Conservation (phyloP, 2,329 filamentous ascomycete species). For the Pseudogymnoascus sp. region DNA sequence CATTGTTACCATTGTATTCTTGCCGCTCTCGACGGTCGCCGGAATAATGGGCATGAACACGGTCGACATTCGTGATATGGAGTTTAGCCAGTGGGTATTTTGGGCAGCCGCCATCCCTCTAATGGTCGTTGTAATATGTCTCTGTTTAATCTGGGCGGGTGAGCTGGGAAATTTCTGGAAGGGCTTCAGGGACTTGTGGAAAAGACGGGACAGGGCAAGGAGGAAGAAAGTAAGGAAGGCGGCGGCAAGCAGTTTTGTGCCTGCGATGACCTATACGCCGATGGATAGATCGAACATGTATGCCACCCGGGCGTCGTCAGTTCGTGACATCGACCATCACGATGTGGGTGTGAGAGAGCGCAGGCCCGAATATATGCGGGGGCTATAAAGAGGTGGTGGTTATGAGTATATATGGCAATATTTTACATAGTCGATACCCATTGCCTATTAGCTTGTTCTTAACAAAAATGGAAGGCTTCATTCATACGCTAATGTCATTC, state of each 20-base stretch:
- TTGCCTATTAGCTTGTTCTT: neutral
- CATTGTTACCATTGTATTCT: conserved; percentile 30
- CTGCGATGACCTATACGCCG: neutral
- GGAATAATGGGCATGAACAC: conserved; percentile 31
- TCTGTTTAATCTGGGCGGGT: conserved; percentile 21
- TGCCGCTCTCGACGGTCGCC: conserved; percentile 28
- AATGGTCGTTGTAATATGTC: conserved; percentile 22
- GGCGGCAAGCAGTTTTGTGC: neutral
- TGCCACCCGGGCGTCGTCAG: neutral
- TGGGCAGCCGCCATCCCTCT: conserved; percentile 28
- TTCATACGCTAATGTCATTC: neutral
- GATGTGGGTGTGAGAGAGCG: neutral
- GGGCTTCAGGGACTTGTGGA: conserved; percentile 4
- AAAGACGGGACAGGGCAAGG: neutral
- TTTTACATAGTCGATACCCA: neutral
- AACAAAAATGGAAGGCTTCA: neutral
- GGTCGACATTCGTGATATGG: conserved; percentile 27
- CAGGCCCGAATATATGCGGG: neutral
- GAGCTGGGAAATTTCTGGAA: conserved; percentile 13
- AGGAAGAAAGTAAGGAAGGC: neutral
- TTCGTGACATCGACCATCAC: neutral
- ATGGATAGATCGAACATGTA: neutral
- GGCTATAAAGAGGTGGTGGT: neutral
- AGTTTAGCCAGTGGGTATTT: conserved; percentile 26
- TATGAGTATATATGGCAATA: neutral